Base-by-base conservation (phyloP, 2,329 filamentous ascomycete species). In the Pseudogymnoascus sp. region DNA sequence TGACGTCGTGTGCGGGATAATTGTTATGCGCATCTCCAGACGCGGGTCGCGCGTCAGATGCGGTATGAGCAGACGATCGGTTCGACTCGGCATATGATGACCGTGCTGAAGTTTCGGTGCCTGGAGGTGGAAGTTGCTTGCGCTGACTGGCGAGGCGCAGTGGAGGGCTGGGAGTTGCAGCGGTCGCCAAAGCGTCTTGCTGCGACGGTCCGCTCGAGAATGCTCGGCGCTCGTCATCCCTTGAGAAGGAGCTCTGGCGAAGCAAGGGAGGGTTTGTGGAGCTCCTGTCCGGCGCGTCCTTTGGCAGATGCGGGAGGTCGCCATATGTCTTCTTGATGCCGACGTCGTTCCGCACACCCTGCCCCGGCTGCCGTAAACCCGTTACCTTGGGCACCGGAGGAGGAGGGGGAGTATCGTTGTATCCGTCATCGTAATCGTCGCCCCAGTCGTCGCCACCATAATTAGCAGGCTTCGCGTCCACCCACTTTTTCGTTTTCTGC, bases 371-470 rank as follows among this genome's bases (percentile, higher is more conserved):
- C 65, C 79, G 75, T 60, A 78, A 67, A 22, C 77, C 77, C 14
- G 76, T 76, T 10, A 76, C 74, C 63, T 73, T 74, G n/a, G 74
- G 68, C 1, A 74, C 69, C 43, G 72, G 62, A 19, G 76, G 69
- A 11, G 79, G 76, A 60, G 78, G 75, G 26, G 76, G 75, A 37
- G 77, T 74, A 59, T 77, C 74, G 35, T 77, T 74, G 43, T 79
- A 76, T 62, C 86, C 77, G 33, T 87, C 83, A n/a, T 85, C 83
- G 64, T 85, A 83, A 7, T 87, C 84, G 37, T 88, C 86, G 37
- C 91, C 93, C 93, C 93, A 97, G 72, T 96, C 93, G 70, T 96
- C 92, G 66, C 93, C 93, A 71, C 93, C 93, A 72, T 98, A 98
- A 72, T 86, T 90, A 70, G 89, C 87, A 64, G 86, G 82, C 75